Evolutionary conservation across 1,284 basidiomycete species (phyloP).

Genomic region (Mycena sp.): DNA sequence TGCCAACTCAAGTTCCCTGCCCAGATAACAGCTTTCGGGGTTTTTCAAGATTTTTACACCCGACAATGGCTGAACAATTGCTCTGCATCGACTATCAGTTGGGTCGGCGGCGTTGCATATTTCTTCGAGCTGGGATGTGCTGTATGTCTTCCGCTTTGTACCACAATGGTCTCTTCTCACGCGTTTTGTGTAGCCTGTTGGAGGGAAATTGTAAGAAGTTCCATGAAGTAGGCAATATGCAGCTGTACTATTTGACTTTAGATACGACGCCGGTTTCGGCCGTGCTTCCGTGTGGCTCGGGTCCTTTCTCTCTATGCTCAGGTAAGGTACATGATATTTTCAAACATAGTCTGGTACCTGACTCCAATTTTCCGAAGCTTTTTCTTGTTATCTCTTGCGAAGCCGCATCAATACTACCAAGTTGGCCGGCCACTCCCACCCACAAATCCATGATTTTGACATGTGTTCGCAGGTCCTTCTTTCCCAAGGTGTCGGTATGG

Average conservation of each 20-base stretch:
- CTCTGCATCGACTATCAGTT: conserved; percentile 17
- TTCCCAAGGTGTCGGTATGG: conserved; percentile 18
- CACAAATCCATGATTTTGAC: neutral
- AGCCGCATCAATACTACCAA: conserved; percentile 39
- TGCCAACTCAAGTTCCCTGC: neutral
- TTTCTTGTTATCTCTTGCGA: conserved; percentile 36
- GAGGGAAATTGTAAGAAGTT: conserved; percentile 7
- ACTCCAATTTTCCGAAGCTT: neutral
- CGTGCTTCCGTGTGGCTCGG: conserved; percentile 17
- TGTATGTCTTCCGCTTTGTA: neutral
- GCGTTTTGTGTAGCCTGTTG: neutral
- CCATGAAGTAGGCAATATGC: neutral
- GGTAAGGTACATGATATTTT: neutral
- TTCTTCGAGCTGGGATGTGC: conserved; percentile 17
- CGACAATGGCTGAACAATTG: conserved; percentile 11
- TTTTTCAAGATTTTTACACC: conserved; percentile 19
- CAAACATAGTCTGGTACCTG: neutral
- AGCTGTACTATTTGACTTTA: neutral
- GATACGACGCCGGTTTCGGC: conserved; percentile 17
- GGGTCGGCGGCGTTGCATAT: conserved; percentile 15
- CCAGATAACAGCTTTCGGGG: conserved; percentile 16
- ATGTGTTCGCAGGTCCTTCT: conserved; percentile 8
- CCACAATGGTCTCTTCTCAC: no score
- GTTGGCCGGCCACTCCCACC: neutral
- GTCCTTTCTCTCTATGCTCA: conserved; percentile 21